phyloP scores from a whole-genome alignment of 2,329 filamentous ascomycete genomes.

The Botrytis byssoidea region DNA sequence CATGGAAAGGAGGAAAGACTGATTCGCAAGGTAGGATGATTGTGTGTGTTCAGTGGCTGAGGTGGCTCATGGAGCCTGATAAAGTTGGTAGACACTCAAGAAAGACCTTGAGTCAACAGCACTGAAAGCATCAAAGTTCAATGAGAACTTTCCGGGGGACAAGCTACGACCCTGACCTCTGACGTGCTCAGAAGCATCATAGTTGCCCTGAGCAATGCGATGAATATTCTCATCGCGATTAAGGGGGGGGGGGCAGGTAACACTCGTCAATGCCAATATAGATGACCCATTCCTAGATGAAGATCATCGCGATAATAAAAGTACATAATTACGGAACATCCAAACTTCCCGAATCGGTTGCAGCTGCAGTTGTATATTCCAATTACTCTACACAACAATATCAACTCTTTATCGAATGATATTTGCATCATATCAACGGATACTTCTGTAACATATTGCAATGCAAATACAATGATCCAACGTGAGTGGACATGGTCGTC shows the following conservation, averaged over 20 bases:
- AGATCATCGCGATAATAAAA: not conserved
- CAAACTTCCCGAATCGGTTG: not conserved
- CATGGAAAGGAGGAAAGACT: not conserved
- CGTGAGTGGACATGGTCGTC: constrained; percentile 2
- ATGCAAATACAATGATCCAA: not conserved
- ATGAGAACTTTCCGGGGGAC: not conserved
- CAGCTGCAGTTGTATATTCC: not conserved
- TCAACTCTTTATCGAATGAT: not conserved
- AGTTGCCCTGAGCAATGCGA: not conserved
- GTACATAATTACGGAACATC: not conserved
- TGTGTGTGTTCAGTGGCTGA: not conserved
- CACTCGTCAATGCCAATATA: not conserved
- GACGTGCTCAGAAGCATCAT: not conserved
- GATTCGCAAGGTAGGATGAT: not conserved
- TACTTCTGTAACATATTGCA: not conserved
- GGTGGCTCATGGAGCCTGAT: not conserved
- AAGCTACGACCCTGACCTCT: not conserved
- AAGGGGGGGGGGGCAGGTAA: not conserved
- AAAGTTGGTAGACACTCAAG: not conserved
- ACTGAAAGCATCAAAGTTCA: not conserved
- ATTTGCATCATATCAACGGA: not conserved
- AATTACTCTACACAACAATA: not conserved
- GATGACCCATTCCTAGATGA: not conserved
- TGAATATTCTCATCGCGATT: too few relatives aligned
- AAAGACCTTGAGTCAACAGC: not conserved